Conservation (phyloP, 1,139 yeast species). For the Hyphopichia buzzinii region DNA sequence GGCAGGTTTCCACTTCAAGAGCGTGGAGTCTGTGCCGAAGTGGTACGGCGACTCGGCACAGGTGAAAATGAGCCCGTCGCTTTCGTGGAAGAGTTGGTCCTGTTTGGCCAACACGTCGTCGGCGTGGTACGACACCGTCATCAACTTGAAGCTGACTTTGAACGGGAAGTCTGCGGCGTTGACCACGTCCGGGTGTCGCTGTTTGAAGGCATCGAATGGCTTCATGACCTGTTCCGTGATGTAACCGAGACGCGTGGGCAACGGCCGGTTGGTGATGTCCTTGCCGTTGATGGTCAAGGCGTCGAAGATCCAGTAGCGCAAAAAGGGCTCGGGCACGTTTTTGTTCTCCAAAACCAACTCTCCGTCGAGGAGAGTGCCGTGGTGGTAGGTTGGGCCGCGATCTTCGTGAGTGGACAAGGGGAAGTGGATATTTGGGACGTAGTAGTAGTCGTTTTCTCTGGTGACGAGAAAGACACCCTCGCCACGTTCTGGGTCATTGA, state of each 20-base stretch:
- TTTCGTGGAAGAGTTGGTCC: conserved; percentile 77
- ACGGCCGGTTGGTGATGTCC: conserved; percentile 62
- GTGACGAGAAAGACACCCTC: conserved; percentile 78
- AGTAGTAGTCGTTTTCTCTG: conserved; percentile 81
- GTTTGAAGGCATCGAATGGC: conserved; percentile 74
- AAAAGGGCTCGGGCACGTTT: conserved; percentile 44
- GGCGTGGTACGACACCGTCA: conserved; percentile 81
- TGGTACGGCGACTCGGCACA: conserved; percentile 86
- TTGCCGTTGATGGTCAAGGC: conserved; percentile 82
- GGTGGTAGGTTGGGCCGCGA: conserved; percentile 60
- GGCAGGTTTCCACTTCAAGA: conserved; percentile 96
- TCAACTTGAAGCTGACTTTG: conserved; percentile 78
- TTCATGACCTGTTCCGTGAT: conserved; percentile 77
- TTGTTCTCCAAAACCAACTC: conserved; percentile 69
- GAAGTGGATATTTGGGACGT: conserved; percentile 81
- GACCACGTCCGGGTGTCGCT: conserved; percentile 68
- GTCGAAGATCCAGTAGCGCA: conserved; percentile 86
- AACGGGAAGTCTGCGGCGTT: conserved; percentile 73
- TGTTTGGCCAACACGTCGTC: conserved; percentile 72
- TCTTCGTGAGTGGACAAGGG: conserved; percentile 55
- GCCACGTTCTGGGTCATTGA: conserved; percentile 69
- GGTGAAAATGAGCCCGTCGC: conserved; percentile 93
- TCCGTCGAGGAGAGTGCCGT: conserved; percentile 89
- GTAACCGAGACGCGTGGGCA: conserved; percentile 83
- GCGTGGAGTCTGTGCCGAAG: conserved; percentile 80